These are phyloP conservation scores for Arthrobotrys sphaeroides DNA, from an alignment of 2,329 filamentous ascomycete genomes.

Conservation along the genomic window DNA sequence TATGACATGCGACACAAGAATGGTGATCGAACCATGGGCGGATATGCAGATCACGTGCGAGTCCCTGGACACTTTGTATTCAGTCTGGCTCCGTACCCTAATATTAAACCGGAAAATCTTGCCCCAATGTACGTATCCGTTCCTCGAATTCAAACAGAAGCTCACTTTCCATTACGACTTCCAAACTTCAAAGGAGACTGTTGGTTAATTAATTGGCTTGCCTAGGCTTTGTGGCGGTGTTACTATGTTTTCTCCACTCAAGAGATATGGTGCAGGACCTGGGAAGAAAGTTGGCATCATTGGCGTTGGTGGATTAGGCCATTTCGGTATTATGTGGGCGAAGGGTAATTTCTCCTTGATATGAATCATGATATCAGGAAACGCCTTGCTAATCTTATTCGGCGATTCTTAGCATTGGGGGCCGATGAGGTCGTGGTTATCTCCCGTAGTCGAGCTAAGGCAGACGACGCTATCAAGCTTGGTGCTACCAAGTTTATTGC, in stretches of 20 bases:
- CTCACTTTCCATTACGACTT: background rate
- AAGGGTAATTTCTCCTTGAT: slow-evolving; percentile 24
- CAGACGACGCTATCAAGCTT: slow-evolving; percentile 69
- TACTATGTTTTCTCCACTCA: slow-evolving; percentile 76
- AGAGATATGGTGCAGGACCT: slow-evolving; percentile 72
- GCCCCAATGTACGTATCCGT: slow-evolving; percentile 58
- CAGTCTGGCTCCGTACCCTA: slow-evolving; percentile 66
- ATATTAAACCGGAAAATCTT: slow-evolving; percentile 64
- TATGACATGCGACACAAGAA: slow-evolving; percentile 70
- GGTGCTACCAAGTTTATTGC: slow-evolving; percentile 69
- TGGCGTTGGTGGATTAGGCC: slow-evolving; percentile 75
- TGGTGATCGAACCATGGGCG: slow-evolving; percentile 74
- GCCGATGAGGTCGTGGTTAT: slow-evolving; percentile 73
- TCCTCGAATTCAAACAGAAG: slow-evolving; percentile 63
- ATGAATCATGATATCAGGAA: background rate
- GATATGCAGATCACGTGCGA: slow-evolving; percentile 61
- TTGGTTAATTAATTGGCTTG: slow-evolving; percentile 63
- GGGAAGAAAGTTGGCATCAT: slow-evolving; percentile 77
- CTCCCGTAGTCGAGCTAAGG: slow-evolving; percentile 70
- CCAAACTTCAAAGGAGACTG: slow-evolving; percentile 62
- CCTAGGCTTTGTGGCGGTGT: slow-evolving; percentile 78
- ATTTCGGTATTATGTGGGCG: slow-evolving; percentile 43
- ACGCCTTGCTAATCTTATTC: slow-evolving; percentile 73
- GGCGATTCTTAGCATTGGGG: slow-evolving; percentile 71
- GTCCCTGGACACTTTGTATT: slow-evolving; percentile 61